Percentiles rank a stretch among this genome's conserved stretches.
phyloP scores from a whole-genome alignment of 108 stramenopile species.

The Skeletonema marinoi region DNA sequence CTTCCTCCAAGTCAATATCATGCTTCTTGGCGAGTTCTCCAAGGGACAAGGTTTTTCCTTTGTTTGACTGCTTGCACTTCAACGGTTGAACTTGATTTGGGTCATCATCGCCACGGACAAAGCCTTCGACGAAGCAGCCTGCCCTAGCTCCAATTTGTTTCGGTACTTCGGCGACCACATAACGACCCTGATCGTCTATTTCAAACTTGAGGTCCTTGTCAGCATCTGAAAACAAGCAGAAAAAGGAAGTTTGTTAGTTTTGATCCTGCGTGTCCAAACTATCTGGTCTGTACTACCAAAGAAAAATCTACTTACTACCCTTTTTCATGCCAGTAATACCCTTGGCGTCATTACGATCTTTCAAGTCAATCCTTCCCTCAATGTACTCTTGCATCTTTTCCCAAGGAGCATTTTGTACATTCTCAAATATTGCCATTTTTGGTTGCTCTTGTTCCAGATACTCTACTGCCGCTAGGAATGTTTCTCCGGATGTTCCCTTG shows the following conservation, averaged over 20 bases:
- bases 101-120: conserved; percentile 27
- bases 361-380: conserved; percentile 48
- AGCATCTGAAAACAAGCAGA: conserved; percentile 1
- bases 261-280: neutral
- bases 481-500: conserved; percentile 70
- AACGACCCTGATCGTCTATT: conserved; percentile 24
- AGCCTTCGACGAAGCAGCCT: conserved; percentile 60
- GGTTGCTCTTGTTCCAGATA: conserved; percentile 59
- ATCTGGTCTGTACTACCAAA: neutral
- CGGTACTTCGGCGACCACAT: conserved; percentile 55
- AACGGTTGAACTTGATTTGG: conserved; percentile 1
- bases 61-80: conserved; percentile 24
- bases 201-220: conserved; percentile 38
- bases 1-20: conserved; percentile 48
- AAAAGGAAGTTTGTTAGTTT: neutral
- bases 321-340: conserved; percentile 39
- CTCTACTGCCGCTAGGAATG: conserved; percentile 73
- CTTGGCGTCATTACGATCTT: conserved; percentile 39
- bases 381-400: conserved; percentile 76
- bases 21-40: conserved; percentile 47
- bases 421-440: conserved; percentile 65
- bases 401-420: conserved; percentile 78
- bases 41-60: conserved; percentile 37
- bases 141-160: conserved; percentile 53
- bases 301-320: neutral